These are phyloP conservation scores for Coemansia sp. DNA, from an alignment of 192 early-diverging fungal species.

Conservation along the genomic window DNA sequence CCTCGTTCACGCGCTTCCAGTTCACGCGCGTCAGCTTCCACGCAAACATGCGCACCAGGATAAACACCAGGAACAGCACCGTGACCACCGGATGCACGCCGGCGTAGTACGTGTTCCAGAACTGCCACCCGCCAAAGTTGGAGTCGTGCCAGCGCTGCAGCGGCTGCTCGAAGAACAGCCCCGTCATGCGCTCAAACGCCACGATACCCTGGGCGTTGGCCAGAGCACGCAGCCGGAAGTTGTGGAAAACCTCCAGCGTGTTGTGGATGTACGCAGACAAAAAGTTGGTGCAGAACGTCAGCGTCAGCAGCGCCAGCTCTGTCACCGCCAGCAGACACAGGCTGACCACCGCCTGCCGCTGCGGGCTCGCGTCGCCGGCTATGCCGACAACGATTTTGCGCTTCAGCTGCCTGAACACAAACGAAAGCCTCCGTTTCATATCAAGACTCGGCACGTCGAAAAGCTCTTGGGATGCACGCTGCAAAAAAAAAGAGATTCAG, in stretches of 20 bases:
- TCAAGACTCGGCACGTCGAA: neutral
- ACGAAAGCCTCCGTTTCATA: slow-evolving; percentile 53
- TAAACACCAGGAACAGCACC: slow-evolving; percentile 45
- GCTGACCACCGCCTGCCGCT: slow-evolving; percentile 52
- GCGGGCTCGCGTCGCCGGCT: slow-evolving; percentile 47
- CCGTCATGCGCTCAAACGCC: slow-evolving; percentile 42
- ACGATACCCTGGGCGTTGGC: slow-evolving; percentile 53
- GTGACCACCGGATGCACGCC: slow-evolving; percentile 55
- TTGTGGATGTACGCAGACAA: slow-evolving; percentile 56
- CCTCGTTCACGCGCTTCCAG: slow-evolving; percentile 57
- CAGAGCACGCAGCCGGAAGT: slow-evolving; percentile 49
- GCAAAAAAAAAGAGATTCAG: neutral
- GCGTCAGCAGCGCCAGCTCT: slow-evolving; percentile 50
- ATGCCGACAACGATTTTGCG: slow-evolving; percentile 48
- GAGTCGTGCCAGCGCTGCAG: slow-evolving; percentile 54
- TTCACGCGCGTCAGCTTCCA: slow-evolving; percentile 56
- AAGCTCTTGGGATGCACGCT: neutral
- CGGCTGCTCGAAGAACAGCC: slow-evolving; percentile 53
- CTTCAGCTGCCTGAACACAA: slow-evolving; percentile 45
- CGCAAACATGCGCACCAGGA: slow-evolving; percentile 56
- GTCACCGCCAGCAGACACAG: slow-evolving; percentile 45
- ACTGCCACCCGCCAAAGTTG: slow-evolving; percentile 42
- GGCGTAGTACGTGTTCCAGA: slow-evolving; percentile 59
- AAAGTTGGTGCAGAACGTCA: slow-evolving; percentile 59
- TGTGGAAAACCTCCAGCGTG: slow-evolving; percentile 50